Base-by-base conservation (phyloP, 2,329 filamentous ascomycete species). In the Aspergillus glaucus region DNA sequence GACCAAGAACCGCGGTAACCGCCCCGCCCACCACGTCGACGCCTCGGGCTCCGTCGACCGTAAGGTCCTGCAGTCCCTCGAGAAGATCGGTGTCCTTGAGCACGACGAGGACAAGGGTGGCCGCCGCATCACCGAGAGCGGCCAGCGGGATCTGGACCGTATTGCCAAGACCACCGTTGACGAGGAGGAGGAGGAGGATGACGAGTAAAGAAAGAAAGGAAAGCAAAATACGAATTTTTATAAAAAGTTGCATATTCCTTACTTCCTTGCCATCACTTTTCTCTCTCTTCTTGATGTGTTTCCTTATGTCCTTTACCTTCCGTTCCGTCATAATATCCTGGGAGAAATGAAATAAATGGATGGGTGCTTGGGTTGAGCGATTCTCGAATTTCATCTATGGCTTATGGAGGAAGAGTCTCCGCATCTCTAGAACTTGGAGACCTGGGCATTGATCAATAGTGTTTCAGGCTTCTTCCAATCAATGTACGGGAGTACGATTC, bases 31-130 rank as follows among this genome's bases (percentile, higher is more conserved):
- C 79, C 93, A 98, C 83, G 88, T 95, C 68, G 87, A 96, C 73
- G 93, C 91, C 75, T 91, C 86, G 64, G 92, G 92, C 74, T 85
- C 84, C 71, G 91, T 98, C 65, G 93, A 98, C 83, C 90, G 93
- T 77, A 96, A 96, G 83, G 82, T 95, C 73, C 79, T 96, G 75
- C 93, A 98, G 83, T 81, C 91, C 55, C 87, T 98, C 52, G 93
- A 96, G 87, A 96, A 97, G 87, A 96, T 98, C 68, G 91, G 92
- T 75, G 91, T 98, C 65, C 80, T 98, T 57, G 93, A 98, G 86
- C 80, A 87, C 71, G 92, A 96, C 68, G 92, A 96, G 83, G 92
- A 97, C 63, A 95, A 95, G 84, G 93, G 93, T 77, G 93, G 93
- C 70, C 88, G 93, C 72, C 86, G 93, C 75, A 97, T 98, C 79